Evolutionary conservation across 1,284 basidiomycete species (phyloP).

Genomic region (Austroboletus novae-zelandiae): DNA sequence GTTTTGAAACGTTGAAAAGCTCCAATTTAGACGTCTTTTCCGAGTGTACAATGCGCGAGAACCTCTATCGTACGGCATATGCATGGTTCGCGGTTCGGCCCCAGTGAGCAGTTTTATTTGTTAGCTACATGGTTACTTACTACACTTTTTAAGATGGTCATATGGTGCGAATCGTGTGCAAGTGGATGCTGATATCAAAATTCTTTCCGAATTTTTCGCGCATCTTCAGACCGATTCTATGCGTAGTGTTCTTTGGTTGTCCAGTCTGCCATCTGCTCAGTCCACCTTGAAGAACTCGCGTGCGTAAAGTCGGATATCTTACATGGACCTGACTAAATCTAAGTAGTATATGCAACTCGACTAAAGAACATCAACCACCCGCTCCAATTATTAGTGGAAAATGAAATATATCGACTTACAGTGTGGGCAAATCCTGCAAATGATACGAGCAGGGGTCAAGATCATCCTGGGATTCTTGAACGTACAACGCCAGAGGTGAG

Average conservation of each 20-base stretch:
- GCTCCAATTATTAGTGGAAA: constrained; percentile 83
- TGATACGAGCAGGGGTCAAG: constrained; percentile 65
- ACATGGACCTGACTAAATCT: constrained; percentile 4
- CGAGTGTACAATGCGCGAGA: constrained; percentile 76
- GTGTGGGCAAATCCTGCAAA: constrained; percentile 93
- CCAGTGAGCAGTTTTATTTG: constrained; percentile 54
- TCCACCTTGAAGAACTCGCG: constrained; percentile 43
- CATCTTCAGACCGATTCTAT: constrained; percentile 76
- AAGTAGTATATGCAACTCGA: constrained; percentile 53
- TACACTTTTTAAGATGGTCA: constrained; percentile 68
- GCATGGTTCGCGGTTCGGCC: constrained; percentile 92
- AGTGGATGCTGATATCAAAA: constrained; percentile 83
- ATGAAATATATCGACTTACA: constrained; percentile 81
- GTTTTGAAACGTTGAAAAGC: constrained; percentile 89
- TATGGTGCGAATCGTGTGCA: constrained; percentile 92
- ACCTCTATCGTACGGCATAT: constrained; percentile 79
- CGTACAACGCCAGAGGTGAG: constrained; percentile 60
- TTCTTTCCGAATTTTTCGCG: constrained; percentile 81
- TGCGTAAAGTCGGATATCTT: constrained; percentile 33
- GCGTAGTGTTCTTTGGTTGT: constrained; percentile 62
- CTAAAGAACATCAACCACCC: constrained; percentile 70
- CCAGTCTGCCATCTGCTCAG: constrained; percentile 64
- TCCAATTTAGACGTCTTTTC: constrained; percentile 84
- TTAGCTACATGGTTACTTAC: not conserved
- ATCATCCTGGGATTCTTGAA: constrained; percentile 59